Evolutionary conservation across 345 rosid species (phyloP).

Genomic region (Eucalyptus brandiana): DNA sequence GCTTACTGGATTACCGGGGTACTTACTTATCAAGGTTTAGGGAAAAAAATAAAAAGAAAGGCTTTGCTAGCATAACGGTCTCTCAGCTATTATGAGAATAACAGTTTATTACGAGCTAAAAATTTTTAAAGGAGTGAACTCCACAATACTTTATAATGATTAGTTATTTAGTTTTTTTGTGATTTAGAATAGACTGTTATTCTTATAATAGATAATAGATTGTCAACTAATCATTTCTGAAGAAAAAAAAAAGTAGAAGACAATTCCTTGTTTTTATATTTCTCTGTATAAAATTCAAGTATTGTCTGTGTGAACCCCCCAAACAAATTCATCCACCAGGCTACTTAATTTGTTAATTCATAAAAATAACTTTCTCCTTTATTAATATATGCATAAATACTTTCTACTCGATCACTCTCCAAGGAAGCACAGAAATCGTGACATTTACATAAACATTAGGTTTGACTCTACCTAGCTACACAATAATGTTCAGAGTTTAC

Average conservation of each 20-base stretch:
- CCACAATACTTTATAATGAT: too few relatives aligned
- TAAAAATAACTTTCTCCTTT: neutral
- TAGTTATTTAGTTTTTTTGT: too few relatives aligned
- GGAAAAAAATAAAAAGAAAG: too few relatives aligned
- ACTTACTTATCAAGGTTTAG: neutral
- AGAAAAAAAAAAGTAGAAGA: too few relatives aligned
- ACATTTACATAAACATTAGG: neutral
- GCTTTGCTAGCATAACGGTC: too few relatives aligned
- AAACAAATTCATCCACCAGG: neutral
- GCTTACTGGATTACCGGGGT: neutral
- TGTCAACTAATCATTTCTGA: too few relatives aligned
- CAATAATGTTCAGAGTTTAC: neutral
- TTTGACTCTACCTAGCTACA: neutral
- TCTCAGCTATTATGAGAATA: too few relatives aligned
- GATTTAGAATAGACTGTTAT: accelerated
- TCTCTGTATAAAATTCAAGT: too few relatives aligned
- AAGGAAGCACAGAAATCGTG: neutral
- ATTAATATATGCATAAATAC: neutral
- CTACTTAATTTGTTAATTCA: neutral
- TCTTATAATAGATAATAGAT: too few relatives aligned
- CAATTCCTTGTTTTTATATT: too few relatives aligned
- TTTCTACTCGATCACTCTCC: neutral
- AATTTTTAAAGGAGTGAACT: too few relatives aligned
- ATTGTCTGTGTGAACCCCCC: too few relatives aligned
- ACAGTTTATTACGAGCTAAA: accelerated